phyloP scores from a whole-genome alignment of 805 yeast species.

The Cephaloascus albidus region DNA sequence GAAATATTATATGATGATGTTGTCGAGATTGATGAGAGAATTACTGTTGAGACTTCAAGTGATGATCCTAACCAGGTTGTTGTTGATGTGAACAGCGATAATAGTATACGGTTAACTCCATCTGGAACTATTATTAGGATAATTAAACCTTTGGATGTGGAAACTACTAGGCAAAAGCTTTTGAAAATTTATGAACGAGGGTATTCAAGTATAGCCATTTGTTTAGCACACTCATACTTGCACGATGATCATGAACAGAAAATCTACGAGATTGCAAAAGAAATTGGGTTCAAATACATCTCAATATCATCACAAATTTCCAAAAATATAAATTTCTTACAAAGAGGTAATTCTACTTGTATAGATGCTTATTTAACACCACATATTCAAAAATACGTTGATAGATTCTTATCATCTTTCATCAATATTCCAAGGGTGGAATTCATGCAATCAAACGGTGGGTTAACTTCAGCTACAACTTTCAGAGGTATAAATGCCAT shows the following conservation, averaged over 20 bases:
- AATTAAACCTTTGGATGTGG: constrained; percentile 12
- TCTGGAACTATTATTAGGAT: constrained; percentile 11
- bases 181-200: constrained; percentile 11
- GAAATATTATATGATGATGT: constrained; percentile 8
- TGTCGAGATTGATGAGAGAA: constrained; percentile 9
- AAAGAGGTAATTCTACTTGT: constrained; percentile 10
- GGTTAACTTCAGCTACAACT: constrained; percentile 8
- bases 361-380: constrained; percentile 14
- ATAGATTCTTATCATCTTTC: constrained; percentile 8
- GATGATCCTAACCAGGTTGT: constrained; percentile 12
- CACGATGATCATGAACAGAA: constrained; percentile 9
- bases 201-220: constrained; percentile 17
- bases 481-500: constrained; percentile 10
- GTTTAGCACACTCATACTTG: constrained; percentile 10
- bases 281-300: constrained; percentile 10
- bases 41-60: constrained; percentile 12
- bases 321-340: constrained; percentile 9
- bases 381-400: constrained; percentile 8
- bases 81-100: constrained; percentile 9
- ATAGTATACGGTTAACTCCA: constrained; percentile 2
- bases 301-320: constrained; percentile 9
- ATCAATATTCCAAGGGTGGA: constrained; percentile 9
- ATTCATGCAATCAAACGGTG: constrained; percentile 14
- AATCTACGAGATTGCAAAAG: constrained; percentile 8
- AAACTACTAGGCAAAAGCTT: constrained; percentile 10